These are phyloP conservation scores for Talaromyces albobiverticillius DNA, from an alignment of 2,329 filamentous ascomycete species.

Conservation along the genomic window DNA sequence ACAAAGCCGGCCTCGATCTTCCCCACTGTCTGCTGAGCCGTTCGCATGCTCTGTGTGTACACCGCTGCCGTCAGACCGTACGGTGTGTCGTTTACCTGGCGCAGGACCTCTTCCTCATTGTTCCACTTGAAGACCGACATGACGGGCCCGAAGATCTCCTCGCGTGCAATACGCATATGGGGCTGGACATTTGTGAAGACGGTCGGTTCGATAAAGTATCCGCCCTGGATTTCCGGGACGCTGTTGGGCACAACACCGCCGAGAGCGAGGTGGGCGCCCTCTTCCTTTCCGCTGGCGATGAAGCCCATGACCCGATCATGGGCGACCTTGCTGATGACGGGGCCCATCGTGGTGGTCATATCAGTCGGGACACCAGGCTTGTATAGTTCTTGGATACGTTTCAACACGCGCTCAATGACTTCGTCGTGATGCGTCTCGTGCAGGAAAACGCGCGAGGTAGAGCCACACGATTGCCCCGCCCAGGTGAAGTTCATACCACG, in stretches of 20 bases:
- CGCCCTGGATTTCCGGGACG: conserved; percentile 3
- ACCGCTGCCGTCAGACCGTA: conserved; percentile 35
- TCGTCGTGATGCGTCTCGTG: conserved; percentile 19
- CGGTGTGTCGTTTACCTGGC: conserved; percentile 28
- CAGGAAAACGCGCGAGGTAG: conserved; percentile 21
- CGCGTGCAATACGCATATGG: conserved; percentile 24
- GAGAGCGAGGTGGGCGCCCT: neutral
- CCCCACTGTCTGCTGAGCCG: neutral
- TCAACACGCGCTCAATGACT: conserved; percentile 17
- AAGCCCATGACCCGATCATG: conserved; percentile 18
- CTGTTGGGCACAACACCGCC: neutral
- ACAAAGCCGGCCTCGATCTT: neutral
- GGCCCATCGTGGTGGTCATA: conserved; percentile 18
- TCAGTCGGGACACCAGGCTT: conserved; percentile 18
- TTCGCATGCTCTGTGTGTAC: conserved; percentile 14
- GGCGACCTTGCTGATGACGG: conserved; percentile 17
- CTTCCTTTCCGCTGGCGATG: neutral
- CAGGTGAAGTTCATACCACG: conserved; percentile 24
- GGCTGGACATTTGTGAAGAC: conserved; percentile 24
- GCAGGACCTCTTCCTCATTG: conserved; percentile 26
- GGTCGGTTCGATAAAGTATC: conserved; percentile 28
- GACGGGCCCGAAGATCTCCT: conserved; percentile 36
- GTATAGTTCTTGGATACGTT: conserved; percentile 15
- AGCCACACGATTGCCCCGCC: conserved; percentile 23
- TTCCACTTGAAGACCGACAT: conserved; percentile 29